Evolutionary conservation across 106 monocot genomes (phyloP), one percentile per base, ranked within the genome.

Genomic region (Dactylorhiza incarnata): DNA sequence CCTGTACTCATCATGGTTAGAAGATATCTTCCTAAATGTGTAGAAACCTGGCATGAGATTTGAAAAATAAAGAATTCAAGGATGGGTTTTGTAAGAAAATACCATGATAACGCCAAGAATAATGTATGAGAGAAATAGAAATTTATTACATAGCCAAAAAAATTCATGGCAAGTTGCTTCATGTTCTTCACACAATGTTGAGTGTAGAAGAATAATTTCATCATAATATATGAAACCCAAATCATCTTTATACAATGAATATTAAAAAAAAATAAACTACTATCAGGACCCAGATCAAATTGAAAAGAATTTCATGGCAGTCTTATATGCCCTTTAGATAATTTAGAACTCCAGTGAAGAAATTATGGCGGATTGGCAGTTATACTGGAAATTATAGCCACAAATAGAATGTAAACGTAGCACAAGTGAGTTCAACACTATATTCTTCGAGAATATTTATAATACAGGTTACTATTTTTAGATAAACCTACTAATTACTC

Each of bases 1-100:
- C 91, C 96, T 37, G 93, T 97, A 78, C 96, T 94, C 89, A 89
- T 89, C 91, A 97, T 97, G 20, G 93, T 97, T 44, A 97, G 71
- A 62, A 89, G 71, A 81, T 97, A 97, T 86, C 93, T 89, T 45
- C 93, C 96, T 61, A 91, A 43, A 49, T 97, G 91, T 10, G 89
- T 89, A 5, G 80, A 79, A 74, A 78, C 73, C 96, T 97, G 80
- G 29, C 22, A 56, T 23, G 15, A 44, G 53, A 45, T 46, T 1
- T 9, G 12, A 48, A 16, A 20, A 25, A 20, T 14, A 20, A 52
- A 29, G 9, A 45, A n/a, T 22, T 17, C n/a, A 17, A 74, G 12
- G 5, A 13, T 37, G 48, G 13, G 8, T 45, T 37, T 25, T 7
- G 50, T 47, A 11, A 25, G 37, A 72, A 25, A 25, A 15, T 43